Evolutionary conservation across 1,139 yeast genomes (phyloP), one percentile per base, ranked within the genome.

Genomic region (Spathaspora sp.): DNA sequence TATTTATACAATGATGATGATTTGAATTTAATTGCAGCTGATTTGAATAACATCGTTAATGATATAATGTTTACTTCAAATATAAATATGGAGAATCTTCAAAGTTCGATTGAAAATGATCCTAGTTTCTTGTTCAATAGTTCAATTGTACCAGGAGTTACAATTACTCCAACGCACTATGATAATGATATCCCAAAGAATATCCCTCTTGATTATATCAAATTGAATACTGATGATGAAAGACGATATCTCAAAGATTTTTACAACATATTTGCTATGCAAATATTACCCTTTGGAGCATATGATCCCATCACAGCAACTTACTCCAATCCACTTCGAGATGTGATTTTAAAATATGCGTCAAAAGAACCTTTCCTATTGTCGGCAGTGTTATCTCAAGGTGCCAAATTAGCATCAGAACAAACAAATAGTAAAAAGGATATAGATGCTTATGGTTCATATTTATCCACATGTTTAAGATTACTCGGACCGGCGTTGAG

Each of bases 351-450:
- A 36, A 71, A 76, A 18, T 77, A 80, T 58, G 86, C 87, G 0
- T 67, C 72, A 37, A 68, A 71, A 16, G 85, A 81, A 54, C 70
- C 82, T 1, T 83, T 80, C 54, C 57, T 84, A 20, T 60, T 84
- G 43, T 80, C 84, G 10, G 86, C 88, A 1, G 74, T 83, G 2
- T 60, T 84, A 43, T 86, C 89, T 0, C 83, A 83, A 47, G 89
- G 89, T 13, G 89, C 89, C 0, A 67, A 80, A 31, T 66, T 78
- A 3, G 61, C 75, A 0, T 52, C 44, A 23, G 52, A 51, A 40
- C 65, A 76, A 43, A 66, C 68, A 38, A 65, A 70, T 2, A 53
- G 61, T 8, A 56, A 66, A 16, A 61, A 69, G 0, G 79, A 78
- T 38, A 38, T 43, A 41, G 75, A 71, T 39, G 81, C 80, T 9